Base-by-base conservation (phyloP, 768 basidiomycete genomes). In the Suillus placidus region DNA sequence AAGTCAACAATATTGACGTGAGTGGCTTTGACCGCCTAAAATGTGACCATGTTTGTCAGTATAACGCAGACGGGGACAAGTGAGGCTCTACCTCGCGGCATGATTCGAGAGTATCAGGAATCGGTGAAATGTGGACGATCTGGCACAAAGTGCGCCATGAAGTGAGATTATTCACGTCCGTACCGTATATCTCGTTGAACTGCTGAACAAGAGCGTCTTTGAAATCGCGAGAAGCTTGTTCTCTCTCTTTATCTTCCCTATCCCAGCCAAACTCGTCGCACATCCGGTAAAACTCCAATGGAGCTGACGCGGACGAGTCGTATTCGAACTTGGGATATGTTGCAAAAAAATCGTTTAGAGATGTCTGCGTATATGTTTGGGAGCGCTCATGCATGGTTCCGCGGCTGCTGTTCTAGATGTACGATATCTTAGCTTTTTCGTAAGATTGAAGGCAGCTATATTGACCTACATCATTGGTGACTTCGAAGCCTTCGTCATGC, bases 1-100 rank as follows among this genome's bases (percentile, higher is more conserved):
- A 80, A 70, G 55, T 79, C 75, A 30, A 76, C 68, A 4, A 79
- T 68, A 51, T 80, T 77, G 54, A 80, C 72, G 14, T 74, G 71
- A 1, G 70, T 69, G 10, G 68, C 69, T 64, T 68, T 66, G 2
- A 76, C 64, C 10, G 62, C 45, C 77, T 77, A 7, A 20, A 55
- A 20, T 26, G 16, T n/a, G 18, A 12, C 18, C 26, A 13, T 1
- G 6, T 32, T 47, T 43, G 43, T 35, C 40, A 66, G 23, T 26
- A 20, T 43, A 42, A 18, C 18, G 10, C 57, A 40, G 57, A 18
- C 3, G 18, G 23, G 3, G 9, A 49, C 43, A 6, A 32, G 61
- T 40, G 2, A 38, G 6, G 26, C 7, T 67, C 18, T 55, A 69
- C 74, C 26, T 65, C 58, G 30, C 66, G 68, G 66, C 73, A 76